Evolutionary conservation across 306 rosid species (phyloP), one percentile per base, ranked within the genome.

Genomic region (Carpinus viminea): DNA sequence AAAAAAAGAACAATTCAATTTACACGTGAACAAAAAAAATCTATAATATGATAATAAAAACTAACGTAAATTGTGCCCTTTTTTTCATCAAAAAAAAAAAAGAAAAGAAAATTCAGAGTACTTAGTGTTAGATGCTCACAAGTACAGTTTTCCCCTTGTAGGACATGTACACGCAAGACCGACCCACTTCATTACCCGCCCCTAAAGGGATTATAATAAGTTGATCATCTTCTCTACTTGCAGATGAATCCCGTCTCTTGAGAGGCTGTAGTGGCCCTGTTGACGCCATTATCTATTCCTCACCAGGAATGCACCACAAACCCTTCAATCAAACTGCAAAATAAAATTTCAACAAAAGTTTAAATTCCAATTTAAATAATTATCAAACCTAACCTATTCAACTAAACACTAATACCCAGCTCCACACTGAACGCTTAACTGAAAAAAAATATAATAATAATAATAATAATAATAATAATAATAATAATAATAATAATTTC

Each of bases 161-260:
- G 0, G 88, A 73, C 98, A 91, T 89, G 89, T 89, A 84, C 0
- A 94, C 95, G 69, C 96, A 94, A 13, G 97, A 94, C 10, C 98
- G 93, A 48, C 98, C 98, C 0, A 94, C 98, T 88, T 94, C 98
- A 38, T 87, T 92, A 0, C 97, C 98, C 1, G 98, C 98, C 1
- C 98, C 98, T n/a, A 94, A 82, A 1, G 98, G 95, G 53, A 88
- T 92, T 54, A 94, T 80, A 57, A 87, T 83, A 12, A 94, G 87
- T 45, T 85, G 88, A 68, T 94, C 97, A 15, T 92, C 97, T 70
- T 92, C 93, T 75, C 89, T 89, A 17, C 77, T 77, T 3, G 61
- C 60, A 3, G 84, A 74, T 21, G 86, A 78, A 51, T 85, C 97
- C 1, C 90, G 89, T 75, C 88, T 78, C 88, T 90, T 94, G 46